phyloP scores from a whole-genome alignment of 306 rosid species.

The Spatholobus suberectus region DNA sequence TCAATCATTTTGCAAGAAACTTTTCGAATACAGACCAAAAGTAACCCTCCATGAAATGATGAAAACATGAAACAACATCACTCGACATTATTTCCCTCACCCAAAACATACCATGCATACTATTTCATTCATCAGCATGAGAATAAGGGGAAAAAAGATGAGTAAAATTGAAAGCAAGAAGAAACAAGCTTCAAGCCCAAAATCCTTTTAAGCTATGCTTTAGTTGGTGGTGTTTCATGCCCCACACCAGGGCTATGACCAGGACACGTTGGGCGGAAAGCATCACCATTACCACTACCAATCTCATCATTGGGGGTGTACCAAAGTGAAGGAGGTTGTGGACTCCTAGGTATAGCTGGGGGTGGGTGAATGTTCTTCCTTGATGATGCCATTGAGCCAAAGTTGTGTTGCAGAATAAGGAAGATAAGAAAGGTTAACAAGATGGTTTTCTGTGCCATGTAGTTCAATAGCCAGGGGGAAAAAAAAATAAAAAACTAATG shows the following conservation, averaged over 20 bases:
- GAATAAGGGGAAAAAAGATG: neutral
- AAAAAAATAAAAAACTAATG: neutral
- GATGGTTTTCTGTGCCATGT: constrained; percentile 49
- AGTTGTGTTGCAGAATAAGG: constrained; percentile 44
- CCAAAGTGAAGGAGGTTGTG: constrained; percentile 48
- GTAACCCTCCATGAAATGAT: neutral
- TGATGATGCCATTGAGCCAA: constrained; percentile 41
- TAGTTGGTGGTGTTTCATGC: constrained; percentile 43
- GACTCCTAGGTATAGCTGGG: constrained; percentile 36
- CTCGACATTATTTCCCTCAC: neutral
- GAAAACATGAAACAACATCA: neutral
- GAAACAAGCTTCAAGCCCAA: neutral
- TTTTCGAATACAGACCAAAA: neutral
- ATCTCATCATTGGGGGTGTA: constrained; percentile 42
- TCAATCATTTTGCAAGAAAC: neutral
- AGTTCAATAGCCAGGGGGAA: neutral
- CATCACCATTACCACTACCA: constrained; percentile 40
- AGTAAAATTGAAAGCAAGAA: neutral
- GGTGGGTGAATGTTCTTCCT: constrained; percentile 51
- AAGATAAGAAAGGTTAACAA: constrained; percentile 32
- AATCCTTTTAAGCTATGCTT: neutral
- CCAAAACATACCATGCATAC: neutral
- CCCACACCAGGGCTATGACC: constrained; percentile 76
- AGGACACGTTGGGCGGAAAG: constrained; percentile 62
- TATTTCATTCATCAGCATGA: neutral